phyloP scores from a whole-genome alignment of 1,284 basidiomycete genomes.

The Melampsora larici-populina region DNA sequence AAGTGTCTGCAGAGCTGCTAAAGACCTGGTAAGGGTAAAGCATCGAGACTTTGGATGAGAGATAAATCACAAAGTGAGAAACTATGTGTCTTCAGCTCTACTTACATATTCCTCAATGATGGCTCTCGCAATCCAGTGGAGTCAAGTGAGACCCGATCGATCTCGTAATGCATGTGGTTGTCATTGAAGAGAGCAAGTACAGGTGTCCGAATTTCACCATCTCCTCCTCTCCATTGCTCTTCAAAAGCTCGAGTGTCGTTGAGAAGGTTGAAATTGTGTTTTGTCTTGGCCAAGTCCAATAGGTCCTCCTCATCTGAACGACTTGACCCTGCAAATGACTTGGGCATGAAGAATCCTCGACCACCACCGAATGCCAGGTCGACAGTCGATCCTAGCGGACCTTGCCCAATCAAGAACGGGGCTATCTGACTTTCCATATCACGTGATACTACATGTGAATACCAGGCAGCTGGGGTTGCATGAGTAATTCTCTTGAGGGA shows the following conservation, averaged over 20 bases:
- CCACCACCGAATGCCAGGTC: slow-evolving; percentile 56
- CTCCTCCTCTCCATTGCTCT: slow-evolving; percentile 32
- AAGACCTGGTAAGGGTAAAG: slow-evolving; percentile 25
- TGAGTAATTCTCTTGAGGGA: slow-evolving; percentile 49
- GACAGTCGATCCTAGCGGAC: slow-evolving; percentile 45
- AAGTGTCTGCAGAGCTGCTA: slow-evolving; percentile 40
- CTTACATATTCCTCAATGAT: slow-evolving; percentile 46
- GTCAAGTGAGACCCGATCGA: slow-evolving; percentile 45
- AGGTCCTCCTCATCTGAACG: slow-evolving; percentile 52
- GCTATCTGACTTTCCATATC: slow-evolving; percentile 48
- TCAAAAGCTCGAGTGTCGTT: slow-evolving; percentile 43
- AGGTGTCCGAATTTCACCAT: slow-evolving; percentile 17
- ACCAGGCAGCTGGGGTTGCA: slow-evolving; percentile 54
- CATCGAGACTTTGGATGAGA: background rate
- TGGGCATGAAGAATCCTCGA: slow-evolving; percentile 53
- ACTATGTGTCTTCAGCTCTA: slow-evolving; percentile 21
- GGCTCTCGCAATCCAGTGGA: slow-evolving; percentile 44
- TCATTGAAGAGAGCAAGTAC: slow-evolving; percentile 45
- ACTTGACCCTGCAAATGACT: slow-evolving; percentile 48
- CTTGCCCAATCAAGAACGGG: slow-evolving; percentile 46
- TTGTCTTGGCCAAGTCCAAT: slow-evolving; percentile 46
- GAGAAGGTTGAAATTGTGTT: slow-evolving; percentile 44
- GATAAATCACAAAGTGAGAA: background rate
- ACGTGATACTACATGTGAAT: slow-evolving; percentile 51
- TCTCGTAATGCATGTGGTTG: slow-evolving; percentile 47